phyloP scores from a whole-genome alignment of 768 basidiomycete species.

The Mycena belliarum region DNA sequence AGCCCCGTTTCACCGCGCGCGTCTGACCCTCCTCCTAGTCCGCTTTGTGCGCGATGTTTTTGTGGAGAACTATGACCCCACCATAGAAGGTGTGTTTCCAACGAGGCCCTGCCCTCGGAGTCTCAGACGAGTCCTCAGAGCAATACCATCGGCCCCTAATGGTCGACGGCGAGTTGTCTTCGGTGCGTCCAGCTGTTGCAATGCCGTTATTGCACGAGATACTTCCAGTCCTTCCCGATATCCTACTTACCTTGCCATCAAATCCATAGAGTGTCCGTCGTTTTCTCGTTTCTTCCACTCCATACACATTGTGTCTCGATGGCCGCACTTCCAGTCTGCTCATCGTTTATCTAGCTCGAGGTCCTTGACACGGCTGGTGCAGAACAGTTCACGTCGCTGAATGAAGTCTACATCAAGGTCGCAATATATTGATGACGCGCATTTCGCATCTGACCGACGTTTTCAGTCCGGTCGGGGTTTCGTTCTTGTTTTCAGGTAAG shows the following conservation, averaged over 20 bases:
- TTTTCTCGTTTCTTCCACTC: constrained; percentile 3
- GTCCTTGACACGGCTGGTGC: constrained; percentile 83
- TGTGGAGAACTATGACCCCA: constrained; percentile 78
- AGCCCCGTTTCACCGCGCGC: not conserved
- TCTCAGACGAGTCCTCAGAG: constrained; percentile 60
- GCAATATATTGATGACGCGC: not conserved
- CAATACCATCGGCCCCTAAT: constrained; percentile 65
- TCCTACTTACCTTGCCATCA: constrained; percentile 12
- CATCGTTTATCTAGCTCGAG: constrained; percentile 55
- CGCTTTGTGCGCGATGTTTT: constrained; percentile 75
- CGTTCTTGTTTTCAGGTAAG: constrained; percentile 79
- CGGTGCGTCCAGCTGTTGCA: constrained; percentile 44
- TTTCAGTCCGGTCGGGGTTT: constrained; percentile 70
- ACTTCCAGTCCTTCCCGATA: not conserved
- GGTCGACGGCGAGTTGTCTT: constrained; percentile 65
- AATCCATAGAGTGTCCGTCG: constrained; percentile 16
- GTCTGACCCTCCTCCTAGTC: constrained; percentile 36
- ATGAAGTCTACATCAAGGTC: constrained; percentile 83
- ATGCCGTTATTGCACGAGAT: constrained; percentile 11
- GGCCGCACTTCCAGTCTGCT: not conserved
- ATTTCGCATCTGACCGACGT: not conserved
- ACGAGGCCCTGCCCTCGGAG: not conserved
- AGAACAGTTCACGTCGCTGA: constrained; percentile 82
- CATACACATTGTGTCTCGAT: not conserved
- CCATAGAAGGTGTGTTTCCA: constrained; percentile 67